phyloP scores from a whole-genome alignment of 1,284 basidiomycete genomes.

The Microbotryum scabiosae region DNA sequence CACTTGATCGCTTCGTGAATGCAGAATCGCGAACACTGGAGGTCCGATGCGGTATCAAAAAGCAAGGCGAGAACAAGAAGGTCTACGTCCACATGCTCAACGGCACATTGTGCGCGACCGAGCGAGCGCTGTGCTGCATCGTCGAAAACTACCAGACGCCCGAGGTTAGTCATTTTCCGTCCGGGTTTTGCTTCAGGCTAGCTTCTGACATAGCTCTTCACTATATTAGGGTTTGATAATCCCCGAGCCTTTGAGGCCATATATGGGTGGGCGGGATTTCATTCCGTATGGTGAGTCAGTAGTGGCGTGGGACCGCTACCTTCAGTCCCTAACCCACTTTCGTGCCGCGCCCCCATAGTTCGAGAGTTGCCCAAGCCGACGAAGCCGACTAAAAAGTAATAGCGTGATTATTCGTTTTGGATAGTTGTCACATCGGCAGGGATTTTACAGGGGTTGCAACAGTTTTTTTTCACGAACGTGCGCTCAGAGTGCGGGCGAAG shows the following conservation, averaged over 20 bases:
- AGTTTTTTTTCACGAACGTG: too few species aligned
- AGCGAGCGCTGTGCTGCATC: conserved; percentile 89
- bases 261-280: conserved; percentile 94
- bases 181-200: not conserved
- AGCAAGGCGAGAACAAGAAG: conserved; percentile 75
- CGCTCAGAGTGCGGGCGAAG: too few species aligned
- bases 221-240: conserved; percentile 65
- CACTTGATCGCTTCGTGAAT: not conserved
- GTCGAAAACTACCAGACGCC: conserved; percentile 98
- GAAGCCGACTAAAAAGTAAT: too few species aligned
- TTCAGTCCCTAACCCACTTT: too few species aligned
- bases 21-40: conserved; percentile 81
- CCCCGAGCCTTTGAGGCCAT: conserved; percentile 79
- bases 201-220: not conserved
- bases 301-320: not conserved
- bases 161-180: conserved; percentile 53
- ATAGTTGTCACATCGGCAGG: too few species aligned
- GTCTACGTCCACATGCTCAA: conserved; percentile 96
- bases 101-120: conserved; percentile 93
- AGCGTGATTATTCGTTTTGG: too few species aligned
- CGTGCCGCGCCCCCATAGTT: not conserved
- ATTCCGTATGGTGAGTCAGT: conserved; percentile 57
- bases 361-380: not conserved
- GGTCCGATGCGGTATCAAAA: conserved; percentile 79
- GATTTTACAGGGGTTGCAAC: too few species aligned